Evolutionary conservation across 2,329 filamentous ascomycete species (phyloP).

Genomic region (Microcyclosporella mali): DNA sequence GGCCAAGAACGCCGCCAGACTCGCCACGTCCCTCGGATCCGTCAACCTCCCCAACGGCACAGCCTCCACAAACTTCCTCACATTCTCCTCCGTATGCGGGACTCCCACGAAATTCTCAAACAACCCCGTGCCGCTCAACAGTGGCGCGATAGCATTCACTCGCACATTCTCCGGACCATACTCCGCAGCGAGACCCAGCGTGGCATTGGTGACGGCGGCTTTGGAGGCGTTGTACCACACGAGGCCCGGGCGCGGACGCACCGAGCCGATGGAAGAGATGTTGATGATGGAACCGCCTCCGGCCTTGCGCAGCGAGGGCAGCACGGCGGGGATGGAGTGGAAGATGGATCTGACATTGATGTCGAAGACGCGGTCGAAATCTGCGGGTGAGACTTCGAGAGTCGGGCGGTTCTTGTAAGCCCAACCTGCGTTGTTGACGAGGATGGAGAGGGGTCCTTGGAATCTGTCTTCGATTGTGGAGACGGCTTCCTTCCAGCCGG

Average conservation of each 20-base stretch:
- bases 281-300: constrained; percentile 1
- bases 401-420: constrained; percentile 5
- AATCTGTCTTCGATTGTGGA: not conserved
- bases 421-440: constrained; percentile 5
- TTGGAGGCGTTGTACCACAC: constrained; percentile 2
- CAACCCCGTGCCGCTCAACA: constrained; percentile 1
- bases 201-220: constrained; percentile 1
- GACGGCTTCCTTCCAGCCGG: not conserved
- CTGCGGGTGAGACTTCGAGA: not conserved
- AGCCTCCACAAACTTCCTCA: constrained; percentile 4
- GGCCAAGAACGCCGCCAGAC: not conserved
- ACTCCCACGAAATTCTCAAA: constrained; percentile 3
- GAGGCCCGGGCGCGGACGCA: not conserved
- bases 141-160: not conserved
- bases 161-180: not conserved
- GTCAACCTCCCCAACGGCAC: constrained; percentile 3
- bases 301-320: not conserved
- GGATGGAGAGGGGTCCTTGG: not conserved
- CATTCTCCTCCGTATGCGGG: constrained; percentile 4
- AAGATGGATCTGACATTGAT: constrained; percentile 3
- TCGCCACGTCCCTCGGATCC: constrained; percentile 1
- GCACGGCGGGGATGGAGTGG: constrained; percentile 2
- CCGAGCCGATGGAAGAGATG: constrained; percentile 2
- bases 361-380: constrained; percentile 5
- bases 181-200: not conserved